These are phyloP conservation scores for Neostapfia colusana DNA, from an alignment of 176 grass and related monocot species.

Conservation along the genomic window DNA sequence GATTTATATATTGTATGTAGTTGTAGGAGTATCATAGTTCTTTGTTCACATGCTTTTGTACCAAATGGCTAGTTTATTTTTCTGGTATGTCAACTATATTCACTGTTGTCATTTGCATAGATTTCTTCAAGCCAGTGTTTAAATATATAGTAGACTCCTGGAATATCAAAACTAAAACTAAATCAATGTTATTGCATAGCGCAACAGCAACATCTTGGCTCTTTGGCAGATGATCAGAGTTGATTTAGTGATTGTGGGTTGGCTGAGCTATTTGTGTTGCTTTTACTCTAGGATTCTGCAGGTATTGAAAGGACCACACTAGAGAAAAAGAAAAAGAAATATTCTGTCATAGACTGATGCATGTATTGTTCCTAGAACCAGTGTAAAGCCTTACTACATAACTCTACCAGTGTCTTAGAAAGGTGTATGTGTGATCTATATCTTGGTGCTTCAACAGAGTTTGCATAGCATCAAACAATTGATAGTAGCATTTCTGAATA, in stretches of 20 bases:
- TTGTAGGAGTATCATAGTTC: neutral
- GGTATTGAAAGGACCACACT: neutral
- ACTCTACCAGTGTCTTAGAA: neutral
- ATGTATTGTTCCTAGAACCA: conserved; percentile 9
- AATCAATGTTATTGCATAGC: neutral
- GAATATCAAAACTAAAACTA: neutral
- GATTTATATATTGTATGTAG: neutral
- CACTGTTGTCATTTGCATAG: neutral
- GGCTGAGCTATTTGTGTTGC: neutral
- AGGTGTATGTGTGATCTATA: neutral
- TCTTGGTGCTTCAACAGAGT: neutral
- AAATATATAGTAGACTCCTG: neutral
- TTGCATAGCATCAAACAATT: neutral
- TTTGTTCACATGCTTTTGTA: conserved; percentile 3
- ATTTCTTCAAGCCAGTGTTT: neutral
- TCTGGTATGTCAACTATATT: neutral
- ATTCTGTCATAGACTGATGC: neutral
- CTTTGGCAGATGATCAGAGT: conserved; percentile 1
- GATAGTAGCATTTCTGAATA: neutral
- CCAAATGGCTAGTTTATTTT: neutral
- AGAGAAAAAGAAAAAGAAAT: neutral
- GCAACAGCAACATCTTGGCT: neutral
- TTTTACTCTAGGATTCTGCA: neutral
- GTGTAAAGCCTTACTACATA: neutral
- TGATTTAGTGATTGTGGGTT: neutral